Base-by-base conservation (phyloP, 768 basidiomycete species). In the Boletus rubroflammeus region DNA sequence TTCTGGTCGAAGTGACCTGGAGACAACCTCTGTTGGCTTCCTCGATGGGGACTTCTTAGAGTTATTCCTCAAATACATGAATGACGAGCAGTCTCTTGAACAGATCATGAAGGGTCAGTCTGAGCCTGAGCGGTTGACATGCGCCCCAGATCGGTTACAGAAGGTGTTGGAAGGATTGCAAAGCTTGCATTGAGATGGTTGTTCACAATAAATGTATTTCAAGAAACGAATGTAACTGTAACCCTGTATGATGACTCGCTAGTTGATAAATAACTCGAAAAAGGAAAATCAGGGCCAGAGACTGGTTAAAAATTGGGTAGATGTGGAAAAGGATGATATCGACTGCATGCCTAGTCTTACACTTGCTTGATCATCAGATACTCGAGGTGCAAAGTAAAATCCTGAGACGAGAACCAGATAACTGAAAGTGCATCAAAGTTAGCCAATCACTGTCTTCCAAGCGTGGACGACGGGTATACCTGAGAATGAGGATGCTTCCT, bases 401-500 rank as follows among this genome's bases (percentile, higher is more conserved):
- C 97, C 97, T 29, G 91, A 82, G 34, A 82, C 72, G 32, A 99
- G 83, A 43, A 98, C 95, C 44, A 98, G 76, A 69, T 99, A 99
- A 61, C 94, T 97, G 65, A 11, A 47, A 48, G 38, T 42, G 40
- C 5, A 15, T 31, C 28, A 40, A 31, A n/a, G 21, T 55, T 39
- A 56, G 52, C 15, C 31, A 15, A 23, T 28, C 31, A 53, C 6
- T 29, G 23, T 10, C 44, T 32, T 44, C 8, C 13, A 26, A 14
- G n/a, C 40, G 13, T 29, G 13, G n/a, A 19, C 6, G 19, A 21
- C 26, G 3, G 5, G 56, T 69, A 44, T 61, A 95, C 92, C 94
- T 94, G 47, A 98, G 77, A 51, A 98, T 88, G 43, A 99, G 83
- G 55, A 97, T 97, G 62, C 90, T 93, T 44, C 97, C 97, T 61